Evolutionary conservation across 2,329 filamentous ascomycete genomes (phyloP).

Genomic region (Diaporthe helianthi): DNA sequence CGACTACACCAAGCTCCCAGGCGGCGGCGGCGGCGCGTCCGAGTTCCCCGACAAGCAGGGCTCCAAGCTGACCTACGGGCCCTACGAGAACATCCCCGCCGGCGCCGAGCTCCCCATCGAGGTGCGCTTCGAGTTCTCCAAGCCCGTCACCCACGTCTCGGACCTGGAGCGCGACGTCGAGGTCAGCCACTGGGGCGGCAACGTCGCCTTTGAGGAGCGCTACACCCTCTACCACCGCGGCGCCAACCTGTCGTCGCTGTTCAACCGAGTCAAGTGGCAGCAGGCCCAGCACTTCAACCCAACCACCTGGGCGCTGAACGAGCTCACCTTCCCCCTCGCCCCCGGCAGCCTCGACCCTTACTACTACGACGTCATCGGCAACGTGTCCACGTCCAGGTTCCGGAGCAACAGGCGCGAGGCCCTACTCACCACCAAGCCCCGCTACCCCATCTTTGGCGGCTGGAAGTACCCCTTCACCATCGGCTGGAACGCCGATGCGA

Average conservation of each 20-base stretch:
- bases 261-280: conserved; percentile 80
- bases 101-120: conserved; percentile 75
- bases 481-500: conserved; percentile 91
- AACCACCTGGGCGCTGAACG: conserved; percentile 79
- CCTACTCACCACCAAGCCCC: conserved; percentile 87
- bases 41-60: conserved; percentile 81
- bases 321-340: conserved; percentile 80
- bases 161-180: conserved; percentile 89
- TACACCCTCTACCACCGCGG: conserved; percentile 89
- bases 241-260: conserved; percentile 76
- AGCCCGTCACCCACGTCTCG: conserved; percentile 82
- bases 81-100: conserved; percentile 83
- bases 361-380: conserved; percentile 95
- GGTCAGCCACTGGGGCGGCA: conserved; percentile 97
- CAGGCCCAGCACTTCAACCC: conserved; percentile 77
- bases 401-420: conserved; percentile 78
- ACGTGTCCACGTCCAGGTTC: conserved; percentile 93
- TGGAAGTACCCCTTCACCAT: conserved; percentile 99
- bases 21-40: conserved; percentile 66
- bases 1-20: conserved; percentile 80
- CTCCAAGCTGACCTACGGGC: conserved; percentile 85
- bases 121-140: conserved; percentile 94
- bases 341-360: conserved; percentile 86
- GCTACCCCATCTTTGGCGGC: conserved; percentile 94
- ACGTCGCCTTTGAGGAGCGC: conserved; percentile 91